Percentiles rank a stretch among this genome's conserved stretches.
These are phyloP conservation scores for Cadophora luteo-olivacea DNA, from an alignment of 2,329 filamentous ascomycete genomes.

Conservation along the genomic window DNA sequence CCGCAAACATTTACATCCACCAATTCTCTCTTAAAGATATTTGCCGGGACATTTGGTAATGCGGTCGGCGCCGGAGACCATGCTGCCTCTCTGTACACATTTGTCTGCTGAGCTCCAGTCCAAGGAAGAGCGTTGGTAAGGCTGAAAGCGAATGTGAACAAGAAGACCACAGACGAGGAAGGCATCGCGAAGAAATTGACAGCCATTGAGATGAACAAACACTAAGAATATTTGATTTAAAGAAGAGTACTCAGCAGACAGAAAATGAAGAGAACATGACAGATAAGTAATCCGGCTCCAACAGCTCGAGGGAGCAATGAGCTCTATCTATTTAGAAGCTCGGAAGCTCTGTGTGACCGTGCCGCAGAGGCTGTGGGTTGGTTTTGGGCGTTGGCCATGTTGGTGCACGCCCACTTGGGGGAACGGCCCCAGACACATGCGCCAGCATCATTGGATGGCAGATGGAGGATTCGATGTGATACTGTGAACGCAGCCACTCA, in stretches of 20 bases:
- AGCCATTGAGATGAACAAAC: slow-evolving; percentile 26
- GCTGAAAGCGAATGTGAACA: slow-evolving; percentile 35
- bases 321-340: slow-evolving; percentile 22
- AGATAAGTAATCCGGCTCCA: slow-evolving; percentile 15
- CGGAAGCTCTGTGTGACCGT: slow-evolving; percentile 17
- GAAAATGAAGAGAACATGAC: slow-evolving; percentile 8
- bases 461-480: slow-evolving; percentile 23
- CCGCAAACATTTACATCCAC: slow-evolving; percentile 40
- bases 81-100: slow-evolving; percentile 36
- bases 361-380: slow-evolving; percentile 27
- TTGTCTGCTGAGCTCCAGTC: slow-evolving; percentile 36
- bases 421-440: background rate
- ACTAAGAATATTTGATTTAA: background rate
- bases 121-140: slow-evolving; percentile 38
- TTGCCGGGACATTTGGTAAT: slow-evolving; percentile 30
- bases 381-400: slow-evolving; percentile 7
- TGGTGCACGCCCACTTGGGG: slow-evolving; percentile 9
- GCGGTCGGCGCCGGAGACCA: slow-evolving; percentile 42
- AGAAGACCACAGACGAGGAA: slow-evolving; percentile 35
- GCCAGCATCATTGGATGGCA: slow-evolving; percentile 16
- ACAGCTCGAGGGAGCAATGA: slow-evolving; percentile 4
- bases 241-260: background rate
- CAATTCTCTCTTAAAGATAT: slow-evolving; percentile 38
- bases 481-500: slow-evolving; percentile 19
- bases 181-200: slow-evolving; percentile 42